phyloP scores from a whole-genome alignment of 2,329 filamentous ascomycete genomes.

The Massarina eburnea region DNA sequence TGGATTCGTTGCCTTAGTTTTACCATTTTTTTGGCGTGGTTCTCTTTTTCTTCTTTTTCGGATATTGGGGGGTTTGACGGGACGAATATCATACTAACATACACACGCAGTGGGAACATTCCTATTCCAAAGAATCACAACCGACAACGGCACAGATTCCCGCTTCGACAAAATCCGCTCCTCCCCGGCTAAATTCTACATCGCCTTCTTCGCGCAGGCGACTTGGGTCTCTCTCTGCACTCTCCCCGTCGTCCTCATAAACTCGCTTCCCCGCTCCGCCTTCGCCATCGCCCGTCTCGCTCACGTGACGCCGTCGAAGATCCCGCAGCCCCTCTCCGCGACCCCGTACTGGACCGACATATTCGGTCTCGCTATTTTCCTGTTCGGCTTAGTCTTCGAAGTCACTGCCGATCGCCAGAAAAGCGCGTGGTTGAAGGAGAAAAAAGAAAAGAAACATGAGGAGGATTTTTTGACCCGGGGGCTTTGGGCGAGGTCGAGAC shows the following conservation, averaged over 20 bases:
- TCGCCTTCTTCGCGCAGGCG: constrained; percentile 63
- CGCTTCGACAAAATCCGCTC: constrained; percentile 59
- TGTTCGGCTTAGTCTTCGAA: constrained; percentile 63
- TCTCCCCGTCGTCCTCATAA: constrained; percentile 65
- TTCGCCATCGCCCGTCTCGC: constrained; percentile 36
- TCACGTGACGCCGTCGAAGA: constrained; percentile 33
- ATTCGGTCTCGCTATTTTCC: constrained; percentile 60
- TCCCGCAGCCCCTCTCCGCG: constrained; percentile 49
- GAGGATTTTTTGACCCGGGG: constrained; percentile 67
- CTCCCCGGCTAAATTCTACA: constrained; percentile 56
- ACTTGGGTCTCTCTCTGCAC: constrained; percentile 69
- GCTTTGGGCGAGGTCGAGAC: constrained; percentile 62
- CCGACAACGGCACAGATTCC: constrained; percentile 59
- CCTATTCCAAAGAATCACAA: constrained; percentile 63
- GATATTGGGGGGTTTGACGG: background rate
- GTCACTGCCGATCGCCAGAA: constrained; percentile 66
- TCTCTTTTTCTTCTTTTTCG: background rate
- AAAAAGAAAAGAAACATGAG: constrained; percentile 65
- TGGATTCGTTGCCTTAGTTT: background rate
- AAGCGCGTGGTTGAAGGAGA: constrained; percentile 61
- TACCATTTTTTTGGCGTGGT: too few species aligned
- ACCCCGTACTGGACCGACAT: constrained; percentile 53
- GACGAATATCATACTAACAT: background rate
- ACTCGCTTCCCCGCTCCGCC: constrained; percentile 59
- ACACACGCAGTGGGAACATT: constrained; percentile 59